A percentile compares a stretch with the other conserved stretches of the same genome.
phyloP scores from a whole-genome alignment of 345 rosid species.

The Citropsis articulata region DNA sequence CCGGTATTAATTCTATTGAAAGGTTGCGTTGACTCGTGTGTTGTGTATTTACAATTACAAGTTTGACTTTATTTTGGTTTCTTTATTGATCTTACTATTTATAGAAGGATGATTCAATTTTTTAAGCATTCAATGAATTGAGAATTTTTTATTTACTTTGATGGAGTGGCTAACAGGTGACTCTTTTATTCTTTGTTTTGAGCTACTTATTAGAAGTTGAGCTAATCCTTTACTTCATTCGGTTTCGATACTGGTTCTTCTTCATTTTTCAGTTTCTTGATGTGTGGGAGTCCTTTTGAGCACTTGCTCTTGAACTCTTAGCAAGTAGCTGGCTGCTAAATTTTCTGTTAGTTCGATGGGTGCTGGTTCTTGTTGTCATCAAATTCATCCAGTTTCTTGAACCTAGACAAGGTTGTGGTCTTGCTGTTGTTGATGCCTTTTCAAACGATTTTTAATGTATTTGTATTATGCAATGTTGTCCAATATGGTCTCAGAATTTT shows the following conservation, averaged over 20 bases:
- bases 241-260: too few relatives aligned
- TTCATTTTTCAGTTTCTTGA: too few relatives aligned
- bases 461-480: background rate
- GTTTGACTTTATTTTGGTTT: background rate
- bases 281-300: too few relatives aligned
- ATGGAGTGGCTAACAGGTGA: background rate
- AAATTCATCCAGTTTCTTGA: background rate
- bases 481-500: background rate
- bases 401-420: background rate
- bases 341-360: background rate
- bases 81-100: background rate
- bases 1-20: background rate
- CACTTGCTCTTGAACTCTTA: background rate
- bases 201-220: background rate
- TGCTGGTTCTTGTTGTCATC: background rate
- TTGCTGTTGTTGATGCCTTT: background rate
- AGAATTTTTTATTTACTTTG: background rate
- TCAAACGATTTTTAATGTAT: background rate
- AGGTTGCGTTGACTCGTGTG: slow-evolving; percentile 2
- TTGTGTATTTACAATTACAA: background rate
- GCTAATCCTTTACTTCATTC: background rate
- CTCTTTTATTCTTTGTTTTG: background rate
- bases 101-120: background rate
- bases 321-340: background rate
- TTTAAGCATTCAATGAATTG: background rate